Conservation (phyloP, 164 flowering plant species). For the Protea cynaroides region DNA sequence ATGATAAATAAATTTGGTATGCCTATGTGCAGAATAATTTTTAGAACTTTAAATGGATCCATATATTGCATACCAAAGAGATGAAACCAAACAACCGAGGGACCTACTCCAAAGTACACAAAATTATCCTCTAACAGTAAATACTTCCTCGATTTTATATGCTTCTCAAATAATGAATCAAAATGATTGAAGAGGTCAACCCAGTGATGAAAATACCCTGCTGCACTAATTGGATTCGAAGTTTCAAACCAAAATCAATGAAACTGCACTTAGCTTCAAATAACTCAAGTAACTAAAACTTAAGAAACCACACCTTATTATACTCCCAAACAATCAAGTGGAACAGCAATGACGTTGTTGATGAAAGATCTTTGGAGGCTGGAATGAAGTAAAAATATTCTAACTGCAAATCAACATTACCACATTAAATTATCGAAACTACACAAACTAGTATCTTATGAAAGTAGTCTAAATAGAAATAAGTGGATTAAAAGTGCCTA, state of each 20-base stretch:
- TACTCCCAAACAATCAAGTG: slow-evolving; percentile 95
- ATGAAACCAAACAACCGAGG: no score
- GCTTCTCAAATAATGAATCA: slow-evolving; percentile 86
- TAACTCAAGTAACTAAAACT: not conserved
- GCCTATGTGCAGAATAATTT: no score
- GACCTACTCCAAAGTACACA: no score
- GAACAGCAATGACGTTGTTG: slow-evolving; percentile 50
- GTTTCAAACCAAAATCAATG: slow-evolving; percentile 10
- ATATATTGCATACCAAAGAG: no score
- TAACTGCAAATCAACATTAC: no score
- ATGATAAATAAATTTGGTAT: no score
- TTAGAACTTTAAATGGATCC: no score
- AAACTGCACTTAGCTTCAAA: slow-evolving; percentile 1
- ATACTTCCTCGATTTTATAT: slow-evolving; percentile 75
- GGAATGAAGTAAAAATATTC: slow-evolving; percentile 14
- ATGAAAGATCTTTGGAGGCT: slow-evolving; percentile 94
- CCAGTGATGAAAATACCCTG: slow-evolving; percentile 99
- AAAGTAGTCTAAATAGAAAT: no score
- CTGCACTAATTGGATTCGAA: slow-evolving; percentile 11
- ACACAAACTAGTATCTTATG: no score
- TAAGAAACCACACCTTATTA: slow-evolving; percentile 19
- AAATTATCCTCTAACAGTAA: slow-evolving; percentile 69
- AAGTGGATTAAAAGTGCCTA: no score
- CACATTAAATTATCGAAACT: no score
- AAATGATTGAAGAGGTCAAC: slow-evolving; percentile 88